Evolutionary conservation across 1,284 basidiomycete genomes (phyloP).

Genomic region (Austropuccinia psidii): DNA sequence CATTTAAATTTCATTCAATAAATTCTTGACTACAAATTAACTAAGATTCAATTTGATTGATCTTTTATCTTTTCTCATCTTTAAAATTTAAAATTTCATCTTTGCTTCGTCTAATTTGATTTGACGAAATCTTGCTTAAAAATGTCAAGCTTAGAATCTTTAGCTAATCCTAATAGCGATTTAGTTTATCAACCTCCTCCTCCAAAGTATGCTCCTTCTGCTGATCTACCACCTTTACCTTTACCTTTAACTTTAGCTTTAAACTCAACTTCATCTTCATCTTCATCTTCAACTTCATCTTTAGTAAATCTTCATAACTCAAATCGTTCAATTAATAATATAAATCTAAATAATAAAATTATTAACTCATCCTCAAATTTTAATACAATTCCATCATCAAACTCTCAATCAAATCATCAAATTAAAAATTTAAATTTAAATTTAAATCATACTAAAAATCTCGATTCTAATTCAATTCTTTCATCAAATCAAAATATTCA

Average conservation of each 20-base stretch:
- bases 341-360: background rate
- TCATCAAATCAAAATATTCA: background rate
- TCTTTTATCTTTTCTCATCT: no score
- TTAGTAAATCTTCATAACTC: background rate
- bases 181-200: background rate
- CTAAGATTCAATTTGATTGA: no score
- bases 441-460: no score
- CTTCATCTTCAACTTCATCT: background rate
- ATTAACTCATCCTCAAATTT: no score
- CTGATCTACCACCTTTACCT: background rate
- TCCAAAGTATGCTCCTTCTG: background rate
- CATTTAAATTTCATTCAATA: no score
- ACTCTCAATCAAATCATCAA: background rate
- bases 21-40: no score
- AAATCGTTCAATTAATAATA: background rate
- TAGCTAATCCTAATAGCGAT: background rate
- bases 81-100: no score
- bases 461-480: no score
- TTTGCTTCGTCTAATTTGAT: no score
- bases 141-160: background rate
- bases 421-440: no score
- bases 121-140: no score
- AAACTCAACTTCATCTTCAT: background rate
- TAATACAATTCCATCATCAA: background rate
- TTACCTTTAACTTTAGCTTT: background rate